Conservation (phyloP, 352 stramenopile species). For the Phytophthora colocasiae region DNA sequence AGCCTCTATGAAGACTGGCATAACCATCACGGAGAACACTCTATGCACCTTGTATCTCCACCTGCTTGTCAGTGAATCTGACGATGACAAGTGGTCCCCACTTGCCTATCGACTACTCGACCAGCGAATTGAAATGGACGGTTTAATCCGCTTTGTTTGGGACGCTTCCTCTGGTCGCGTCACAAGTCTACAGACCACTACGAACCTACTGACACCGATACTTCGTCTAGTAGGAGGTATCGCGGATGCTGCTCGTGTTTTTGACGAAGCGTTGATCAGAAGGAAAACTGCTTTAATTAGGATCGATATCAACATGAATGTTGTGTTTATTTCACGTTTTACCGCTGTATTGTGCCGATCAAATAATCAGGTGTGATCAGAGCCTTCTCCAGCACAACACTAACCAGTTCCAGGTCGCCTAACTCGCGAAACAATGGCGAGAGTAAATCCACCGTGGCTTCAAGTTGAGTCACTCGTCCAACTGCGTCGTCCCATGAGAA, state of each 20-base stretch:
- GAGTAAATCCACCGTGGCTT: constrained; percentile 22
- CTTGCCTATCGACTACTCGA: constrained; percentile 1
- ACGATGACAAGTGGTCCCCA: constrained; percentile 1
- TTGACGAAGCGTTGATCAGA: constrained; percentile 7
- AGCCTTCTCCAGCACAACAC: constrained; percentile 17
- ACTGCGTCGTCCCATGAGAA: constrained; percentile 22
- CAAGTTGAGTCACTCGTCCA: constrained; percentile 9
- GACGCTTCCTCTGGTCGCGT: constrained; percentile 6
- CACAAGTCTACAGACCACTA: background rate
- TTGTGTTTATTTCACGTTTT: background rate
- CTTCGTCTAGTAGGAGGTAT: constrained; percentile 4
- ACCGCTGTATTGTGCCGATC: constrained; percentile 8
- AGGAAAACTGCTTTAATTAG: background rate
- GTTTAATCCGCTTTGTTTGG: constrained; percentile 9
- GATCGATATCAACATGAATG: background rate
- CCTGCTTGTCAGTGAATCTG: constrained; percentile 8
- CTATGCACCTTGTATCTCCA: constrained; percentile 24
- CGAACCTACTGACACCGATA: constrained; percentile 6
- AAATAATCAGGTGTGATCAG: constrained; percentile 17
- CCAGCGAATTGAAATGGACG: constrained; percentile 1
- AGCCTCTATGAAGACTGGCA: background rate
- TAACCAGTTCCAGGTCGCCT: constrained; percentile 24
- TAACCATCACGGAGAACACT: constrained; percentile 28
- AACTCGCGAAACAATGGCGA: constrained; percentile 15
- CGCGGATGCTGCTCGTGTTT: constrained; percentile 7